These are phyloP conservation scores for Crithidia fasciculata DNA, from an alignment of 208 protist species.

Conservation along the genomic window DNA sequence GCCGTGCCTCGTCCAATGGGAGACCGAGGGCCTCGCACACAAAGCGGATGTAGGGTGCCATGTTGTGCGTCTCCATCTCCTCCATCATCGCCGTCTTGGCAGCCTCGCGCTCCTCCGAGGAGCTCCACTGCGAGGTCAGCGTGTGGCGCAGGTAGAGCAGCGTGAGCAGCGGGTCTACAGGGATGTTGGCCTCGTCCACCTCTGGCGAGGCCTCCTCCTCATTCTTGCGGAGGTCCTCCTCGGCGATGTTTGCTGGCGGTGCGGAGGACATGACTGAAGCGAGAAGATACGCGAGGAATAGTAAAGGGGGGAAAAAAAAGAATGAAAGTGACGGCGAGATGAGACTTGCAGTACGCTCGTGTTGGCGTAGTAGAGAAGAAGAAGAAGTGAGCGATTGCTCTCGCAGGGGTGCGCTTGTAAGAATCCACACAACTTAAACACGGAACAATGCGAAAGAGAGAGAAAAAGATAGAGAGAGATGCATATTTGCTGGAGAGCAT, in stretches of 20 bases:
- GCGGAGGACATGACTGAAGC: slow-evolving; percentile 24
- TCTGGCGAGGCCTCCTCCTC: slow-evolving; percentile 40
- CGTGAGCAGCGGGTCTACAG: slow-evolving; percentile 82
- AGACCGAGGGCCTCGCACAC: slow-evolving; percentile 80
- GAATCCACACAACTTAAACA: too few relatives aligned
- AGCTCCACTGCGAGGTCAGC: slow-evolving; percentile 78
- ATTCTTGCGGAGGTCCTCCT: slow-evolving; percentile 36
- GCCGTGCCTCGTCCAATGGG: slow-evolving; percentile 59
- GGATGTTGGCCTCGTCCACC: slow-evolving; percentile 52
- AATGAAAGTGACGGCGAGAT: too few relatives aligned
- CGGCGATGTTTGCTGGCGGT: slow-evolving; percentile 12
- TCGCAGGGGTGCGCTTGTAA: too few relatives aligned
- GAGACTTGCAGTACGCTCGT: too few relatives aligned
- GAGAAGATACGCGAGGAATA: neutral
- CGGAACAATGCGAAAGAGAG: too few relatives aligned
- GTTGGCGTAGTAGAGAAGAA: too few relatives aligned
- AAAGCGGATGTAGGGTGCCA: slow-evolving; percentile 90
- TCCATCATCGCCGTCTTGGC: slow-evolving; percentile 72
- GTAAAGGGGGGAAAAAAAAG: neutral
- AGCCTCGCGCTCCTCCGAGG: slow-evolving; percentile 70
- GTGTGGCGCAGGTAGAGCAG: slow-evolving; percentile 85
- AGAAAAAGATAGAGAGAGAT: too few relatives aligned
- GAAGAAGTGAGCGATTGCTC: too few relatives aligned
- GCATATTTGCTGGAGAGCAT: too few relatives aligned
- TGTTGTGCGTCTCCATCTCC: slow-evolving; percentile 82